Base-by-base conservation (phyloP, 352 stramenopile species). In the Globisporangium cylindrosporum region DNA sequence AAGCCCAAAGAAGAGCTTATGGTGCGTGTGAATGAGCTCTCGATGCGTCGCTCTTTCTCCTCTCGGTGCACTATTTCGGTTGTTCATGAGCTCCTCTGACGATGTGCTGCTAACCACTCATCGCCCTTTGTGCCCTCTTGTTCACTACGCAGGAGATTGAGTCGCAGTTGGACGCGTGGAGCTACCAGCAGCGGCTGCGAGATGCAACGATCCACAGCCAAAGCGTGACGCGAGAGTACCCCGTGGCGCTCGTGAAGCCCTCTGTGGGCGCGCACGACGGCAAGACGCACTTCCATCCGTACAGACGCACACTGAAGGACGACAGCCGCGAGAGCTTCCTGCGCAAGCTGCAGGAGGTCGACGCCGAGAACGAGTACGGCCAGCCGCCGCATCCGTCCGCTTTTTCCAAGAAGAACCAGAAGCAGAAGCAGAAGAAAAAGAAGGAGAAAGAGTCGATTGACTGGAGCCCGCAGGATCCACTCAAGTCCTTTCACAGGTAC, bases 171-270 rank as follows among this genome's bases (percentile, higher is more conserved):
- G 83, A 93, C 64, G 59, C 66, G 36, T 81, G 70, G 75, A 75
- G 75, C 64, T 90, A 82, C 68, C 46, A 80, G 58, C 78, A 81
- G 61, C 85, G 83, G 48, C 41, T 75, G 34, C 71, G 67, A 25
- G 82, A 92, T 73, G 83, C 85, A 25, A 67, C 69, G 62, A 69
- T 29, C 32, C 73, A 89, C 73, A 92, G 79, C 74, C 73, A 71
- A 18, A 69, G 73, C 22, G 68, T 93, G 54, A 68, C 69, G 32
- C 56, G 57, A 27, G 71, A 86, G 34, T 84, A 77, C 66, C 80
- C 85, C 10, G 59, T 84, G 46, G 70, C 77, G 63, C 59, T 88
- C n/a, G 70, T 77, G 22, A 60, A 70, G 32, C 64, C 80, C 15
- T 29, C 69, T 4, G n/a, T 54, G 4, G 38, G n/a, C 14, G 24